Base-by-base conservation (phyloP, 768 basidiomycete genomes). In the Lactarius sp. region DNA sequence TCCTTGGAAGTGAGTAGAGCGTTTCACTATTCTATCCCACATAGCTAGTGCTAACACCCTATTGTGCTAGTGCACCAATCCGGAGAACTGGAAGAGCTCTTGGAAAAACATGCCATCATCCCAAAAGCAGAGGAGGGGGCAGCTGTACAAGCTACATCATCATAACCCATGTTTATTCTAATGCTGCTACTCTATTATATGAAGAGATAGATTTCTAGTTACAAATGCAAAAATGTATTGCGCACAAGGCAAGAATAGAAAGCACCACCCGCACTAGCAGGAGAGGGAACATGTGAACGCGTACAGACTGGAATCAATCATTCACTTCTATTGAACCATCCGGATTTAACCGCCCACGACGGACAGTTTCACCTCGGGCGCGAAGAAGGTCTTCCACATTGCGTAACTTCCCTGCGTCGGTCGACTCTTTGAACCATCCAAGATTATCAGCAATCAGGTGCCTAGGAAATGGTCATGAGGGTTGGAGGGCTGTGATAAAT, bases 371-470 rank as follows among this genome's bases (percentile, higher is more conserved):
- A 1, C 96, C 96, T 58, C 86, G 88, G 0, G 81, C 85, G 39
- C 77, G 79, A 62, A 97, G 74, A 14, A 98, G 74, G 62, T 94
- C 90, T 73, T 98, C 96, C 4, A 98, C 77, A 1, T 90, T 97
- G 60, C 78, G 82, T 31, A 88, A 74, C 63, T 83, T 85, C 6
- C 90, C 91, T 5, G 84, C 84, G 64, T 85, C 75, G 6, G 88
- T 93, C 34, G 76, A 81, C 34, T 94, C 91, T 69, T 91, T 86
- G 77, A 96, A 96, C 94, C 94, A 96, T 1, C 89, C 90, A 13
- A 96, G 75, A 69, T 96, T 87, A 71, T 96, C 94, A 4, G 94
- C 94, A 68, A 94, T 92, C 10, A 94, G 76, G 73, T 92, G 90
- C 36, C 90, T 92, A 65, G 27, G 33, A 14, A 20, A 27, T 31